Percentiles rank a stretch among this genome's conserved stretches.
phyloP scores from a whole-genome alignment of 2,329 filamentous ascomycete genomes.

The Sarocladium brachiariae region DNA sequence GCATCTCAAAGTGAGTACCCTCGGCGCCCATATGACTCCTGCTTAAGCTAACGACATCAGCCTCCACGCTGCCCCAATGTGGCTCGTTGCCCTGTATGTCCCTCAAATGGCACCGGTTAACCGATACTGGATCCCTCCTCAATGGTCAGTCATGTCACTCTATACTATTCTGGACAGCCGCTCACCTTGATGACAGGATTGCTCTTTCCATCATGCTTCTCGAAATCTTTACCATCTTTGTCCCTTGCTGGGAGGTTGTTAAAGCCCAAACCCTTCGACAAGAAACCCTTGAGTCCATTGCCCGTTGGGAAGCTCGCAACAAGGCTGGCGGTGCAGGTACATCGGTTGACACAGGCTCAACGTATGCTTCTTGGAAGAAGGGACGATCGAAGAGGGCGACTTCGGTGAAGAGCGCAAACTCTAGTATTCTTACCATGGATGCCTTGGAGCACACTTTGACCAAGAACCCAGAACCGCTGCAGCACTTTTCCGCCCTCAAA shows the following conservation, averaged over 20 bases:
- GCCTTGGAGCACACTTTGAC: slow-evolving; percentile 56
- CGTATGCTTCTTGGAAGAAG: slow-evolving; percentile 24
- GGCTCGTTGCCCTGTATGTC: slow-evolving; percentile 53
- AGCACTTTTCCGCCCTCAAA: slow-evolving; percentile 55
- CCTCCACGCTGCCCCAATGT: slow-evolving; percentile 59
- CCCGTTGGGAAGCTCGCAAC: slow-evolving; percentile 35
- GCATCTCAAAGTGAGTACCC: slow-evolving; percentile 32
- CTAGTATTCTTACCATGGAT: slow-evolving; percentile 44
- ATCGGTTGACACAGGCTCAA: slow-evolving; percentile 23
- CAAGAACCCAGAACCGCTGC: slow-evolving; percentile 51
- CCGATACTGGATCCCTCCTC: slow-evolving; percentile 49
- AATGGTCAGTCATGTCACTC: slow-evolving; percentile 43
- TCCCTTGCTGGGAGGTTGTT: slow-evolving; percentile 55
- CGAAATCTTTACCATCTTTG: slow-evolving; percentile 54
- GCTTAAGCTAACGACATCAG: slow-evolving; percentile 24
- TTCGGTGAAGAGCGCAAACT: slow-evolving; percentile 29
- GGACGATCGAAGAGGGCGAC: slow-evolving; percentile 24
- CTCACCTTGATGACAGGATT: slow-evolving; percentile 19
- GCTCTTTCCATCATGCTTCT: slow-evolving; percentile 51
- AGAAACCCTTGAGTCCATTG: slow-evolving; percentile 37
- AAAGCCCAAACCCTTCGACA: slow-evolving; percentile 31
- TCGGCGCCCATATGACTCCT: no score
- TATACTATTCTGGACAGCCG: slow-evolving; percentile 3
- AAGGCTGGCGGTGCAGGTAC: slow-evolving; percentile 18
- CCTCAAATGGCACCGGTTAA: slow-evolving; percentile 46